These are phyloP conservation scores for Samsoniella hepiali DNA, from an alignment of 2,329 filamentous ascomycete genomes.

Conservation along the genomic window DNA sequence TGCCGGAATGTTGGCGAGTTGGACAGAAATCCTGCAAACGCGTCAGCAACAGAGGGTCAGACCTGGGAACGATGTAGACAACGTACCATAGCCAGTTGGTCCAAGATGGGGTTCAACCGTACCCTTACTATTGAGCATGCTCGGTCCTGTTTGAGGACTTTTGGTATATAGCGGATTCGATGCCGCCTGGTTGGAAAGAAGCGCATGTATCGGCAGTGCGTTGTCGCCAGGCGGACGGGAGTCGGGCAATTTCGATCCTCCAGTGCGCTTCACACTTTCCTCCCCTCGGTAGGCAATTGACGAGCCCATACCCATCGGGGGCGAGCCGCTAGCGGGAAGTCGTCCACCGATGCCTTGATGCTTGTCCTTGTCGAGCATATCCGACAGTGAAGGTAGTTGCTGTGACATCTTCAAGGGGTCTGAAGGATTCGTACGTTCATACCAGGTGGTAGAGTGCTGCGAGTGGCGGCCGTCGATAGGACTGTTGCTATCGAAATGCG, in stretches of 20 bases:
- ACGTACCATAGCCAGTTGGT: constrained; percentile 35
- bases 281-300: not conserved
- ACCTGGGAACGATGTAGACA: constrained; percentile 18
- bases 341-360: not conserved
- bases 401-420: constrained; percentile 28
- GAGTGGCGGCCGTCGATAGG: constrained; percentile 28
- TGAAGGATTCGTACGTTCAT: constrained; percentile 24
- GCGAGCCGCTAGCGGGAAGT: not conserved
- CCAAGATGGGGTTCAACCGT: not conserved
- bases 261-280: not conserved
- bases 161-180: constrained; percentile 19
- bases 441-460: constrained; percentile 28
- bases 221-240: constrained; percentile 47
- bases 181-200: constrained; percentile 41
- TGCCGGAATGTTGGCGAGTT: constrained; percentile 32
- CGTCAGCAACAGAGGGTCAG: not conserved
- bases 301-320: not conserved
- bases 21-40: constrained; percentile 31
- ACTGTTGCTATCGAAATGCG: constrained; percentile 35
- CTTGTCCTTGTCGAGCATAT: constrained; percentile 42
- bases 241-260: constrained; percentile 22
- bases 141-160: constrained; percentile 10
- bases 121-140: constrained; percentile 25
- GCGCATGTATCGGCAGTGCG: constrained; percentile 52
- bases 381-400: constrained; percentile 45